Conservation (phyloP, 2,329 filamentous ascomycete genomes). For the Cladosporium sp. region DNA sequence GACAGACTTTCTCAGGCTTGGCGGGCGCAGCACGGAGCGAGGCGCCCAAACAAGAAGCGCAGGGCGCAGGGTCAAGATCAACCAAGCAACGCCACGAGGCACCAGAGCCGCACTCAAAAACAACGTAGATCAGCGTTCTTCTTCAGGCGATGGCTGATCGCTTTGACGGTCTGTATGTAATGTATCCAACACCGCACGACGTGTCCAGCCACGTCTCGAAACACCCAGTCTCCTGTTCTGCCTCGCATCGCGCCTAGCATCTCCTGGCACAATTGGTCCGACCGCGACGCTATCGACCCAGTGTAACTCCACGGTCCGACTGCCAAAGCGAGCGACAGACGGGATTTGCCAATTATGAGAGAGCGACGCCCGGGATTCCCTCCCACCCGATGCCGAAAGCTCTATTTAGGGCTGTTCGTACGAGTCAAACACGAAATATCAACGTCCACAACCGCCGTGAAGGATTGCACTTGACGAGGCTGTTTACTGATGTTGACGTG, state of each 20-base stretch:
- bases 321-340: neutral
- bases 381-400: neutral
- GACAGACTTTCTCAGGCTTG: slow-evolving; percentile 2
- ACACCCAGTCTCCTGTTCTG: neutral
- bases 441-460: neutral
- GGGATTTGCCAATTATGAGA: neutral
- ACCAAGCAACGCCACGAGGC: slow-evolving; percentile 10
- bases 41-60: neutral
- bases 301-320: neutral
- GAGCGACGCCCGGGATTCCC: neutral
- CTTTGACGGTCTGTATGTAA: too few relatives aligned
- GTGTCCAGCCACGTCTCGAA: too few relatives aligned
- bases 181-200: too few relatives aligned
- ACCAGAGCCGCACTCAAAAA: slow-evolving; percentile 4
- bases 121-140: neutral
- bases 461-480: neutral
- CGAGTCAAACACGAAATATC: neutral
- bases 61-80: slow-evolving; percentile 4
- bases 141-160: neutral
- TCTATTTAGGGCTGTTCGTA: neutral
- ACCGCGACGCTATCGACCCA: slow-evolving; percentile 10
- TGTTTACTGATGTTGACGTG: slow-evolving; percentile 9
- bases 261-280: slow-evolving; percentile 4
- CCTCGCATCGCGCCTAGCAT: slow-evolving; percentile 8
- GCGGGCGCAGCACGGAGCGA: neutral